Base-by-base conservation (phyloP, 164 flowering plant species). In the Annona squamosa region DNA sequence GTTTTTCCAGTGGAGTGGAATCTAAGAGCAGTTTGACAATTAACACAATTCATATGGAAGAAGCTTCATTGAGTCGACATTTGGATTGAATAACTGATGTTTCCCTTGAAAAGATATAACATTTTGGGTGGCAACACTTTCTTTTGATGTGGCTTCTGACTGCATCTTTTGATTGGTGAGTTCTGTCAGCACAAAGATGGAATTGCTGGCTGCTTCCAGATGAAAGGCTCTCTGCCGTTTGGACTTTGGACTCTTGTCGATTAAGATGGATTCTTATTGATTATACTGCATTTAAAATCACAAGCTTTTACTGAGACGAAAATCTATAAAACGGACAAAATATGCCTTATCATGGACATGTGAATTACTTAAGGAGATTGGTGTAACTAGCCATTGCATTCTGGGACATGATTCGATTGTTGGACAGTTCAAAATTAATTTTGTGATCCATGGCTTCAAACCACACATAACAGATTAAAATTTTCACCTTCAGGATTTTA, bases 11-110 rank as follows among this genome's bases (percentile, higher is more conserved):
- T 41, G 45, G 68, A 44, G 43, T 16, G 17, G n/a, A 16, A 66
- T 52, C 59, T 9, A 52, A 52, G 59, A 52, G 9, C 13, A 46
- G 12, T 43, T 2, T 66, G 68, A 66, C 5, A 43, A 19, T 66
- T n/a, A 66, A n/a, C 48, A 4, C 9, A 47, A 41, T 66, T 5
- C 46, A 41, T 42, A 66, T 10, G 44, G 68, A 65, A 65, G 46
- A 65, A 65, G 42, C 17, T 13, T 65, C 68, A 12, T 3, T 66
- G 68, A 66, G 68, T 66, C 43, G 45, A 37, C 68, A 66, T 42
- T 66, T 66, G 68, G 46, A 41, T 70, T 18, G 10, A 1, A 37
- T 10, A 57, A 6, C 26, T 17, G 43, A 26, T 70, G 5, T 19
- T 52, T 69, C 26, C 61, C 45, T 66, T 16, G 3, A 52, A 12